Conservation (phyloP, 2,329 filamentous ascomycete genomes). For the Colletotrichum destructivum region DNA sequence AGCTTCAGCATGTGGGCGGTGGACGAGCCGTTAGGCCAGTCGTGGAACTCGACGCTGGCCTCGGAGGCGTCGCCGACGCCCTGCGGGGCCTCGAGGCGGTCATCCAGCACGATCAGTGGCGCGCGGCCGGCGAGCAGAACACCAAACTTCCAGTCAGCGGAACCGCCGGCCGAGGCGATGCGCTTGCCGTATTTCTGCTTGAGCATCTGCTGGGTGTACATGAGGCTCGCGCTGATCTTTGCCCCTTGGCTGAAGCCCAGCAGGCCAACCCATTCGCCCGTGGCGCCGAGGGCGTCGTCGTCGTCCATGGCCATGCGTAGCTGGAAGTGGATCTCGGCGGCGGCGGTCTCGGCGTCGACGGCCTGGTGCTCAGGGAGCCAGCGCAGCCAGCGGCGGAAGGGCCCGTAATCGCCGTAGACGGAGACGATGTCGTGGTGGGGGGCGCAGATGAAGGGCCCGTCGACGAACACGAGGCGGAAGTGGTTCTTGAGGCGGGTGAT, state of each 20-base stretch:
- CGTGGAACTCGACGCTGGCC: slow-evolving; percentile 55
- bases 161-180: slow-evolving; percentile 48
- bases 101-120: slow-evolving; percentile 70
- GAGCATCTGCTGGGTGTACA: slow-evolving; percentile 74
- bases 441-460: slow-evolving; percentile 76
- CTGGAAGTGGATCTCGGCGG: slow-evolving; percentile 57
- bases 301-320: slow-evolving; percentile 64
- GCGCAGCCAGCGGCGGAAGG: slow-evolving; percentile 75
- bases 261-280: slow-evolving; percentile 72
- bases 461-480: slow-evolving; percentile 81
- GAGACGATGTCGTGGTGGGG: slow-evolving; percentile 74
- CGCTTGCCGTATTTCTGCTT: slow-evolving; percentile 52
- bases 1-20: slow-evolving; percentile 65
- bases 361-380: slow-evolving; percentile 72
- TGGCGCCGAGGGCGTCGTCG: slow-evolving; percentile 65
- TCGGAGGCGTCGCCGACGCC: slow-evolving; percentile 48
- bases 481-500: slow-evolving; percentile 62
- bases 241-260: slow-evolving; percentile 79
- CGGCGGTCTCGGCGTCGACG: slow-evolving; percentile 62
- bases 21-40: slow-evolving; percentile 58
- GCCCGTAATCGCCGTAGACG: slow-evolving; percentile 76
- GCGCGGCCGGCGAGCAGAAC: slow-evolving; percentile 74
- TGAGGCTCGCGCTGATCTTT: slow-evolving; percentile 71
- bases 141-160: slow-evolving; percentile 69
- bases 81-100: slow-evolving; percentile 45